phyloP scores from a whole-genome alignment of 2,329 filamentous ascomycete species.

The Emericellopsis cladophorae region DNA sequence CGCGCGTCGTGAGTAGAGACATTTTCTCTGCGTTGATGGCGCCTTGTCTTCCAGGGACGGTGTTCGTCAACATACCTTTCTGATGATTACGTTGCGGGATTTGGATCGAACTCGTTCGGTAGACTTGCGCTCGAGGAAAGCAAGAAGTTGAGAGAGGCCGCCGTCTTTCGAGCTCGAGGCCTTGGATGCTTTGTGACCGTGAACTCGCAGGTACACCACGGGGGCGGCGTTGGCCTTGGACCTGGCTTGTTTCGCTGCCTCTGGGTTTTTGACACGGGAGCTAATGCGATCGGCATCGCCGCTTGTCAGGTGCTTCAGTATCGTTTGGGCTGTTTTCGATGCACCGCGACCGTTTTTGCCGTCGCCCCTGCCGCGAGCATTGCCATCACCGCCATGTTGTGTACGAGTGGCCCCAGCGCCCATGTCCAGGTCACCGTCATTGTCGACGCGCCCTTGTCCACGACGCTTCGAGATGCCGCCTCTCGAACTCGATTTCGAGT shows the following conservation, averaged over 20 bases:
- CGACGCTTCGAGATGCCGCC: constrained; percentile 41
- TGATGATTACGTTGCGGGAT: constrained; percentile 26
- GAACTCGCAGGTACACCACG: constrained; percentile 32
- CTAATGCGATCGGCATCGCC: constrained; percentile 18
- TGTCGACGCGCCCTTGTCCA: constrained; percentile 27
- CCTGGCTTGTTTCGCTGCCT: constrained; percentile 11
- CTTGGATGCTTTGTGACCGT: constrained; percentile 57
- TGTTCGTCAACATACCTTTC: constrained; percentile 55
- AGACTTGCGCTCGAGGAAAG: constrained; percentile 61
- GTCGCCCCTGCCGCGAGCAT: constrained; percentile 12
- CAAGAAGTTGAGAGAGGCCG: constrained; percentile 50
- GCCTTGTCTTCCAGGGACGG: neutral
- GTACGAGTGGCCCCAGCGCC: constrained; percentile 20
- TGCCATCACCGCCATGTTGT: no score
- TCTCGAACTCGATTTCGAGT: constrained; percentile 20
- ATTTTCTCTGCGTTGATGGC: neutral
- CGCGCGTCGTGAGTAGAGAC: neutral
- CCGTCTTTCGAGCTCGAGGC: constrained; percentile 53
- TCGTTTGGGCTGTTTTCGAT: constrained; percentile 26
- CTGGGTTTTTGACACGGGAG: constrained; percentile 19
- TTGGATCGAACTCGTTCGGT: constrained; percentile 11
- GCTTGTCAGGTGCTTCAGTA: constrained; percentile 26
- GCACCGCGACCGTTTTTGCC: constrained; percentile 15
- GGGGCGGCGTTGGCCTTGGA: constrained; percentile 9
- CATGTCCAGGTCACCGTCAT: constrained; percentile 51